Evolutionary conservation across 306 rosid genomes (phyloP).

Genomic region (Cercis canadensis): DNA sequence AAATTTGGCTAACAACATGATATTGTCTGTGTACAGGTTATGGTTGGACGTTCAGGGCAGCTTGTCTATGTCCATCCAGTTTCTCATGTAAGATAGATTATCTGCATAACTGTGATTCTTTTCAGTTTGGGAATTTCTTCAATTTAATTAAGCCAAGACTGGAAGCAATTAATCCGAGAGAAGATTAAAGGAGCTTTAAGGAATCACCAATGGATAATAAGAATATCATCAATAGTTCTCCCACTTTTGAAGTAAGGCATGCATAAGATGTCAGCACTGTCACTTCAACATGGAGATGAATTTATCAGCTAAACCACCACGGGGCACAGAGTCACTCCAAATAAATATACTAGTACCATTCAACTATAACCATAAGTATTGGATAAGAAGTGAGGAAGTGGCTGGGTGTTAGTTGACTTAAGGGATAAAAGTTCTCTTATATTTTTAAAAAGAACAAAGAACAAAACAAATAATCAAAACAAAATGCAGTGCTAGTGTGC

Average conservation of each 20-base stretch:
- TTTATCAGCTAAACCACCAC: too few relatives aligned
- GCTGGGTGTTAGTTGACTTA: slow-evolving; percentile 25
- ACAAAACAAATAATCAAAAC: too few relatives aligned
- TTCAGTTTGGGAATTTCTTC: slow-evolving; percentile 29
- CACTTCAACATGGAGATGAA: too few relatives aligned
- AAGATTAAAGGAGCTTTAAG: slow-evolving; percentile 20
- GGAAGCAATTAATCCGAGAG: not conserved
- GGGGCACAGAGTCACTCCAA: too few relatives aligned
- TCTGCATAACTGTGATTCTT: slow-evolving; percentile 19
- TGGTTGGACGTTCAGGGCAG: slow-evolving; percentile 83
- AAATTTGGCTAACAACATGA: slow-evolving; percentile 13
- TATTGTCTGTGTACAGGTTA: slow-evolving; percentile 59
- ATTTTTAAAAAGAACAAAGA: too few relatives aligned
- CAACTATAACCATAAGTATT: too few relatives aligned
- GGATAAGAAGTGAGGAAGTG: slow-evolving; percentile 19
- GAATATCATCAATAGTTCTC: not conserved
- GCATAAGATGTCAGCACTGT: too few relatives aligned
- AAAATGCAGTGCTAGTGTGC: not conserved
- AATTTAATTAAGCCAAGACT: slow-evolving; percentile 15
- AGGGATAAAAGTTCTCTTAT: not conserved
- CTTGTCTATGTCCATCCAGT: slow-evolving; percentile 81
- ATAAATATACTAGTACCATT: too few relatives aligned
- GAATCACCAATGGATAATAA: slow-evolving; percentile 19
- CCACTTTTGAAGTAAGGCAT: not conserved
- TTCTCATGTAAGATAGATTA: slow-evolving; percentile 70